These are phyloP conservation scores for Pseudocercospora pini-densiflorae DNA, from an alignment of 2,329 filamentous ascomycete genomes.

Conservation along the genomic window DNA sequence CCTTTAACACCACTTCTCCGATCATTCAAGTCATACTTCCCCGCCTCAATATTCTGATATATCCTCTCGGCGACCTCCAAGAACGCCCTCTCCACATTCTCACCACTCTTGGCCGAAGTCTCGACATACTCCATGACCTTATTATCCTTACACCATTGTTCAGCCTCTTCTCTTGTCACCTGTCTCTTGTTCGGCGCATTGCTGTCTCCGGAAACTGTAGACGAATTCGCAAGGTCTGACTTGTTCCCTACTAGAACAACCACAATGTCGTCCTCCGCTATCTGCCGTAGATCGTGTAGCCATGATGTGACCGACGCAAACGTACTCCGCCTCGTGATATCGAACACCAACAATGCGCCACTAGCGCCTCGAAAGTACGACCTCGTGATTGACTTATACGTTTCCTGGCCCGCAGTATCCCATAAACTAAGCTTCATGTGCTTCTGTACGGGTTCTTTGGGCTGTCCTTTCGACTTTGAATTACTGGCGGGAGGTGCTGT, in stretches of 20 bases:
- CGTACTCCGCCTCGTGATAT: slow-evolving; percentile 83
- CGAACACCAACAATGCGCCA: slow-evolving; percentile 86
- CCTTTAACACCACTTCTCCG: slow-evolving; percentile 87
- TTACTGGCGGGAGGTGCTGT: slow-evolving; percentile 24
- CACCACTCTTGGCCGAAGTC: slow-evolving; percentile 93
- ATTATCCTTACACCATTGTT: slow-evolving; percentile 85
- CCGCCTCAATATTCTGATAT: slow-evolving; percentile 94
- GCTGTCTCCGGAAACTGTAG: slow-evolving; percentile 40
- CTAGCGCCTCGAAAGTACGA: slow-evolving; percentile 88
- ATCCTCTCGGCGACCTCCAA: slow-evolving; percentile 93
- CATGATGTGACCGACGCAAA: slow-evolving; percentile 90
- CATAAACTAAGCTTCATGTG: slow-evolving; percentile 94
- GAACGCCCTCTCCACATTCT: slow-evolving; percentile 92
- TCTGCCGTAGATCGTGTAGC: slow-evolving; percentile 91
- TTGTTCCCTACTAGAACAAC: slow-evolving; percentile 97
- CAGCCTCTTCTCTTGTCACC: slow-evolving; percentile 80
- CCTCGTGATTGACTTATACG: slow-evolving; percentile 93
- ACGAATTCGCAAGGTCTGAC: slow-evolving; percentile 70
- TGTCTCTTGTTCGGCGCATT: slow-evolving; percentile 68
- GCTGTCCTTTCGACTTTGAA: slow-evolving; percentile 43
- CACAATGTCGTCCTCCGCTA: slow-evolving; percentile 94
- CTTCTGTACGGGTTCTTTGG: slow-evolving; percentile 56
- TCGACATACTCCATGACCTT: slow-evolving; percentile 93
- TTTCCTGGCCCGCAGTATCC: slow-evolving; percentile 97
- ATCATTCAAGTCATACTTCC: slow-evolving; percentile 93